Base-by-base conservation (phyloP, 352 stramenopile genomes). In the Phytophthora hibernalis region DNA sequence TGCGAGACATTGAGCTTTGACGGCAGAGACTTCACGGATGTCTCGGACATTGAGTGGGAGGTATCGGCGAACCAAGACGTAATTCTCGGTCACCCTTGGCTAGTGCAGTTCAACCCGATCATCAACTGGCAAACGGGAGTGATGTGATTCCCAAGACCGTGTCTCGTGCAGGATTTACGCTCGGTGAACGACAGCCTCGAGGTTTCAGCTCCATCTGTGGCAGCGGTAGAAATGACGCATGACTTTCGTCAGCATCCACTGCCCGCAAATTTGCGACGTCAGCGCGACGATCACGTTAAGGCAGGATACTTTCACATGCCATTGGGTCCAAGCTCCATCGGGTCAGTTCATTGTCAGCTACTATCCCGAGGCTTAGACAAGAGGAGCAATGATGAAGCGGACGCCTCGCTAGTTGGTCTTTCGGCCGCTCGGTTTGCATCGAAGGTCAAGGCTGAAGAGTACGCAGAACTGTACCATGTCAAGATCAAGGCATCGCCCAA, bases 301-400 rank as follows among this genome's bases (percentile, higher is more conserved):
- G 40, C 28, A 54, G 47, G 47, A 12, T 54, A 54, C 28, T 54
- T 54, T 18, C 10, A 16, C 6, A 54, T 54, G 47, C 28, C 47
- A 12, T 54, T 54, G 47, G 47, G 24, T 59, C 51, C 68, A 38
- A 38, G 42, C 22, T 47, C 24, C n/a, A 28, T 60, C 3, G 5
- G 8, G 5, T 2, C 24, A 26, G 26, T 54, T 38, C 26, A 16
- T 21, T 28, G 47, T 40, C 47, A 15, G 16, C 24, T 16, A 4
- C 26, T 15, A 9, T 5, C 47, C 13, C 47, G 11, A 2, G 21
- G 22, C 26, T 42, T 26, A 13, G 47, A 42, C 47, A 40, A 54
- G 15, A 18, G 8, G 1, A 8, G 24, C 11, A 26, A 40, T 11
- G 26, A 54, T 54, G 26, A 40, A 15, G 28, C 47, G 2, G 47